Base-by-base conservation (phyloP, 805 yeast genomes). In the Brettanomyces naardenensis region DNA sequence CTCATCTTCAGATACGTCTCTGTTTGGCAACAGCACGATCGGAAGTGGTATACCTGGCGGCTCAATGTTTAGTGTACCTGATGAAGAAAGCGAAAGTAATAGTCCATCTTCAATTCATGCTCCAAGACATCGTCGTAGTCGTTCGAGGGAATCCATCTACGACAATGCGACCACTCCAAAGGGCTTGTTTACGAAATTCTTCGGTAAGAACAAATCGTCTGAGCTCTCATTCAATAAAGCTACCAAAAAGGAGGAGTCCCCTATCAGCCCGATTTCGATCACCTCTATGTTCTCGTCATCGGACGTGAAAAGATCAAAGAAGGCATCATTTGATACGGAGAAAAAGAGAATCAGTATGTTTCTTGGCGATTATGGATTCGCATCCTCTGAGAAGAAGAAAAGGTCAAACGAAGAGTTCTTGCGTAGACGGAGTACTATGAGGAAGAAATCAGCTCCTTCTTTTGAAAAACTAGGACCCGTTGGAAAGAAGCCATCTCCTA, bases 1-100 rank as follows among this genome's bases (percentile, higher is more conserved):
- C n/a, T 72, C 69, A 35, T 77, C 84, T 0, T 71, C 80, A 0
- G 81, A 75, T 39, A 66, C 76, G 1, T 67, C 77, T 0, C 39
- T 66, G 14, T 19, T 19, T n/a, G 23, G 34, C 13, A 15, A 15
- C 2, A 20, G 15, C 17, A 15, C n/a, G 6, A 18, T 6, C 10
- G 7, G 6, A n/a, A 15, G 3, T 30, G 18, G 13, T 30, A 19
- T 30, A 14, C 15, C 15, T 18, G 18, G 21, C 10, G 18, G 13
- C 7, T 20, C 4, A 15, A 10, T 20, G 34, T 15, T 15, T 30
- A 15, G n/a, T 18, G 15, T 15, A 27, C 13, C 33, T 2, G 33
- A n/a, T n/a, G n/a, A 6, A 7, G 14, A 14, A 13, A 20, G 15
- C n/a, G 34, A 31, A 5, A 17, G 13, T 20, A 10, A 20, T 13